Base-by-base conservation (phyloP, 1,139 yeast species). In the Pichia kudriavzevii region DNA sequence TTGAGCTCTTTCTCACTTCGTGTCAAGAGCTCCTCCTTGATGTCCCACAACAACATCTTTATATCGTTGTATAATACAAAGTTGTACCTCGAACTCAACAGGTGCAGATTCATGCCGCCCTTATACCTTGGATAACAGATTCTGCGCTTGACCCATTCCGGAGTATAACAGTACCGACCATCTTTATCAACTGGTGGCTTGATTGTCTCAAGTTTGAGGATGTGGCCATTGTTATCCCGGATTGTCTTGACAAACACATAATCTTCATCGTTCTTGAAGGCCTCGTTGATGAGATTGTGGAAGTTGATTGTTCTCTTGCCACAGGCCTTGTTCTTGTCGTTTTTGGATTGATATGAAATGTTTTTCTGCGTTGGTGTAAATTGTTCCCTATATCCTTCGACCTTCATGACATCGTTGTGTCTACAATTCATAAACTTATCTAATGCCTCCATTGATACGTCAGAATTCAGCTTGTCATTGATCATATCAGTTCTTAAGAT, bases 101-200 rank as follows among this genome's bases (percentile, higher is more conserved):
- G 30, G 35, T 61, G 66, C 7, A 66, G 49, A 42, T 63, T 64
- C 71, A 66, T 66, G 25, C 61, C 61, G 26, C 67, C 54, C 40
- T 66, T 66, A 44, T 66, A 66, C 17, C 72, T 49, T 26, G 72
- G 72, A 38, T 55, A 62, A 24, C 70, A 65, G 29, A 66, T 54
- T 34, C 55, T 53, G 32, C 56, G 53, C 40, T 66, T 66, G 17
- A 66, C 44, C 61, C 61, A 58, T 33, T 55, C 59, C 3, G 58
- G 46, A 1, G 54, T 41, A 30, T 49, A 50, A 11, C 35, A 34
- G 17, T 24, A 38, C 4, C 39, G 16, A 20, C 44, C 45, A 16
- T 31, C 26, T 15, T 30, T 32, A 10, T 28, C 36, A 11, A 32
- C 26, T 7, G 49, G 50, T 3, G 51, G 49, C 9, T 35, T 34